These are phyloP conservation scores for Lentithecium fluviatile DNA, from an alignment of 495 filamentous ascomycete genomes.

Conservation along the genomic window DNA sequence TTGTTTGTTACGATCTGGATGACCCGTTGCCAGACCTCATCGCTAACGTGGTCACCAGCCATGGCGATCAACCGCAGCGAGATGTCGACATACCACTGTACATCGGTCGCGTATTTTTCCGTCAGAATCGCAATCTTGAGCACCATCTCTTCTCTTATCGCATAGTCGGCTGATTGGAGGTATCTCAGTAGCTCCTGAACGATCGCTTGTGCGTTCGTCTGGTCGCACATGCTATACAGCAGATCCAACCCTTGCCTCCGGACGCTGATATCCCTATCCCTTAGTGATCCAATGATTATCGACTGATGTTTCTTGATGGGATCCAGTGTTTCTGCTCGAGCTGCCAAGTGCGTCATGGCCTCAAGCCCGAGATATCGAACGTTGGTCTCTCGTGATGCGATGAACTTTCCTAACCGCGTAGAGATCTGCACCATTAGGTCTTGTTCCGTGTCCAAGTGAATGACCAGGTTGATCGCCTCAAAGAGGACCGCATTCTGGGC, in stretches of 20 bases:
- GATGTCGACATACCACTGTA: conserved; percentile 99
- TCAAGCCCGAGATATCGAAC: conserved; percentile 96
- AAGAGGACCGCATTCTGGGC: conserved; percentile 98
- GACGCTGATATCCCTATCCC: conserved; percentile 96
- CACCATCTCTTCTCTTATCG: conserved; percentile 98
- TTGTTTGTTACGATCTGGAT: conserved; percentile 99
- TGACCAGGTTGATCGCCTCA: conserved; percentile 97
- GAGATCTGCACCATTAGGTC: conserved; percentile 96
- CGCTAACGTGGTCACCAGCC: conserved; percentile 97
- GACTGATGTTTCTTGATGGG: conserved; percentile 98
- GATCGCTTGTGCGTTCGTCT: conserved; percentile 84
- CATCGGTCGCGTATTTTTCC: conserved; percentile 97
- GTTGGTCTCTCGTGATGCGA: conserved; percentile 94
- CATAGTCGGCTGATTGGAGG: conserved; percentile 93
- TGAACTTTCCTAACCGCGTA: conserved; percentile 90
- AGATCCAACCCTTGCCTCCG: conserved; percentile 92
- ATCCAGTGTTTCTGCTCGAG: conserved; percentile 88
- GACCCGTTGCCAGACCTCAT: conserved; percentile 98
- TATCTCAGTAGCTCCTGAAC: conserved; percentile 93
- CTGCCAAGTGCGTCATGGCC: conserved; percentile 97
- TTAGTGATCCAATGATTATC: conserved; percentile 88
- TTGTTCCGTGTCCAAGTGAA: conserved; percentile 97
- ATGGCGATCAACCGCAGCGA: conserved; percentile 91
- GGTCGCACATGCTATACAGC: conserved; percentile 99
- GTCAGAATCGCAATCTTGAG: conserved; percentile 97